A percentile compares a stretch with the other conserved stretches of the same genome.
phyloP scores from a whole-genome alignment of 2,329 filamentous ascomycete genomes.

The Mollisia scopiformis region DNA sequence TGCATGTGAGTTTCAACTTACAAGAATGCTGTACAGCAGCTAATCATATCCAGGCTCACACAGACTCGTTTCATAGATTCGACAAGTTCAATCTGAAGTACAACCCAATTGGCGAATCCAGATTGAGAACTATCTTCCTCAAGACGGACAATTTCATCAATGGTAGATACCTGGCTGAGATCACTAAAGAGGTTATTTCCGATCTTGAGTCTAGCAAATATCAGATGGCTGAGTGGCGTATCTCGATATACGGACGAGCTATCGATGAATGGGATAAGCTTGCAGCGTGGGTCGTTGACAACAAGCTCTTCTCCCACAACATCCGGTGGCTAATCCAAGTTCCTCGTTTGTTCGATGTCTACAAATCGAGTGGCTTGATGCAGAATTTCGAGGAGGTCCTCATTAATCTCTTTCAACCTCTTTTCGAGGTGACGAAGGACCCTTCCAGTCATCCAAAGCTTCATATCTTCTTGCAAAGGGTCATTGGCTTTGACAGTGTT shows the following conservation, averaged over 20 bases:
- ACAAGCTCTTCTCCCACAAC: conserved; percentile 97
- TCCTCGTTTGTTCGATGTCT: conserved; percentile 92
- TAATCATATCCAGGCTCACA: conserved; percentile 70
- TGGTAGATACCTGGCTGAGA: conserved; percentile 93
- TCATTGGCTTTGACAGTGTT: conserved; percentile 96
- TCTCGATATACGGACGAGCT: conserved; percentile 92
- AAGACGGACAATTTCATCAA: conserved; percentile 99
- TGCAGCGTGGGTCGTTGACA: conserved; percentile 95
- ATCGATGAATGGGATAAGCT: conserved; percentile 98
- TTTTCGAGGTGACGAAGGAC: conserved; percentile 92
- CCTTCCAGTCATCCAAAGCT: conserved; percentile 88
- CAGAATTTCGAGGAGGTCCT: conserved; percentile 88
- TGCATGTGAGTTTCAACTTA: conserved; percentile 76
- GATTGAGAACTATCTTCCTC: conserved; percentile 94
- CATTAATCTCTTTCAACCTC: conserved; percentile 86
- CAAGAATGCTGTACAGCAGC: neutral
- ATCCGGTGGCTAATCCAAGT: conserved; percentile 97
- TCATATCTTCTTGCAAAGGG: conserved; percentile 90
- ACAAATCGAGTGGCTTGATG: conserved; percentile 87
- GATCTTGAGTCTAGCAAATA: conserved; percentile 99
- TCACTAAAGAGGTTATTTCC: conserved; percentile 96
- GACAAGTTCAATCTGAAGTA: conserved; percentile 99
- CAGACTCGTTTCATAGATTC: conserved; percentile 96
- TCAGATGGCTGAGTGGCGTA: conserved; percentile 99
- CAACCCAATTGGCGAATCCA: conserved; percentile 94